phyloP scores from a whole-genome alignment of 805 yeast species.

The Suhomyces sp. region DNA sequence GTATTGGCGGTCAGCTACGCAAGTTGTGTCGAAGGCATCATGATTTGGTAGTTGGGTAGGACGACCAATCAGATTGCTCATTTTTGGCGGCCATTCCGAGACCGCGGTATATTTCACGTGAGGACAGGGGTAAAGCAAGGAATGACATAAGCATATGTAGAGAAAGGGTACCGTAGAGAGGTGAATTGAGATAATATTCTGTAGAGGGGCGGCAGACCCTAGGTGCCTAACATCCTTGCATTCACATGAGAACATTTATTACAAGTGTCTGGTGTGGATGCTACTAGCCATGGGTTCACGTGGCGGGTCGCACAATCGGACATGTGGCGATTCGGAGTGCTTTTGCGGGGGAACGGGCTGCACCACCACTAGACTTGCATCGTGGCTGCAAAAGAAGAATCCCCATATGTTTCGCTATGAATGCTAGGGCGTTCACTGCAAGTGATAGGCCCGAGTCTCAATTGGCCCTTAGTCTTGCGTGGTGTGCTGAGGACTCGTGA shows the following conservation, averaged over 20 bases:
- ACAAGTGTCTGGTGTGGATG: neutral
- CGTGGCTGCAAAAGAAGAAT: neutral
- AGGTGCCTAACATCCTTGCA: too few relatives aligned
- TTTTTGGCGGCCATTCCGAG: constrained; percentile 4
- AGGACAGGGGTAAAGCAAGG: neutral
- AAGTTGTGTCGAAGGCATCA: neutral
- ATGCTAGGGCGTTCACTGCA: neutral
- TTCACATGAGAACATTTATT: too few relatives aligned
- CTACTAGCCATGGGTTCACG: neutral
- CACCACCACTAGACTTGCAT: neutral
- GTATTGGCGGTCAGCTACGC: neutral
- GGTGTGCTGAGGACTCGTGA: neutral
- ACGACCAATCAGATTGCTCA: constrained; percentile 3
- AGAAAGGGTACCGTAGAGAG: neutral
- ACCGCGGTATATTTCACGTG: neutral
- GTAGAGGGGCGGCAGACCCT: too few relatives aligned
- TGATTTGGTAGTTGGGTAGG: neutral
- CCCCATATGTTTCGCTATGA: neutral
- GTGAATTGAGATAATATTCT: neutral
- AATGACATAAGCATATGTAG: neutral
- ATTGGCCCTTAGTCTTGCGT: neutral
- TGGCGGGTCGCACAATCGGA: neutral
- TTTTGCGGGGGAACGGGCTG: neutral
- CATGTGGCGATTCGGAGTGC: neutral
- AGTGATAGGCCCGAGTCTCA: neutral